These are phyloP conservation scores for Fusarium tuaranense DNA, from an alignment of 2,329 filamentous ascomycete genomes.

Conservation along the genomic window DNA sequence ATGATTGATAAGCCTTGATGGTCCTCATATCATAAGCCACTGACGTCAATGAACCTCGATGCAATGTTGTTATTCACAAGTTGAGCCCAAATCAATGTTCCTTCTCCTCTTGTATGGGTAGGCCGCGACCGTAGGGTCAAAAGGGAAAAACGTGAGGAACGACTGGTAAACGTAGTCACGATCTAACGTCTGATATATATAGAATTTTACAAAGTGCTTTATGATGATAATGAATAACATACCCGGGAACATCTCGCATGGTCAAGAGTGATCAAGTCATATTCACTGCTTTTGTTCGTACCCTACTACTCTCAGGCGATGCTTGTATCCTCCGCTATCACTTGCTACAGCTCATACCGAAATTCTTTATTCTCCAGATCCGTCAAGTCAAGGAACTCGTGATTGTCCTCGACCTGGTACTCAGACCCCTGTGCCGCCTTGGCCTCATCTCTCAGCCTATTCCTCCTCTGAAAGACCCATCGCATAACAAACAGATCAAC, in stretches of 20 bases:
- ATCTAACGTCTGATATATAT: background rate
- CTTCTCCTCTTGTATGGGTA: background rate
- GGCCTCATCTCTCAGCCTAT: conserved; percentile 23
- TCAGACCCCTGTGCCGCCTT: conserved; percentile 7
- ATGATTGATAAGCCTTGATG: background rate
- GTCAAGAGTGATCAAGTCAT: background rate
- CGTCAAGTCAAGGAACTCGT: conserved; percentile 35
- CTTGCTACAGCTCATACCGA: conserved; percentile 18
- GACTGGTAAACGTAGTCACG: background rate
- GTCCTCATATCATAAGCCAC: background rate
- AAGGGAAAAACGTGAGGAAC: too few species aligned
- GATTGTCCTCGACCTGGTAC: conserved; percentile 24
- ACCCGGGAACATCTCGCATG: too few species aligned
- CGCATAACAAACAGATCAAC: conserved; percentile 33
- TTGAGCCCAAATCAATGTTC: background rate
- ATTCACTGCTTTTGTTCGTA: background rate
- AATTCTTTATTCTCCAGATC: conserved; percentile 35
- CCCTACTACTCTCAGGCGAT: background rate
- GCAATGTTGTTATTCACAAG: background rate
- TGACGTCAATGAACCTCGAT: background rate
- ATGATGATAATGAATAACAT: background rate
- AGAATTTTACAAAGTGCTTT: background rate
- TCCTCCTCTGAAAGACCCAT: conserved; percentile 29
- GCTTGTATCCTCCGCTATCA: background rate
- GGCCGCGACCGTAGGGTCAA: too few species aligned